These are phyloP conservation scores for Paramecium biaurelia DNA, from an alignment of 73 alveolate species.

Conservation along the genomic window DNA sequence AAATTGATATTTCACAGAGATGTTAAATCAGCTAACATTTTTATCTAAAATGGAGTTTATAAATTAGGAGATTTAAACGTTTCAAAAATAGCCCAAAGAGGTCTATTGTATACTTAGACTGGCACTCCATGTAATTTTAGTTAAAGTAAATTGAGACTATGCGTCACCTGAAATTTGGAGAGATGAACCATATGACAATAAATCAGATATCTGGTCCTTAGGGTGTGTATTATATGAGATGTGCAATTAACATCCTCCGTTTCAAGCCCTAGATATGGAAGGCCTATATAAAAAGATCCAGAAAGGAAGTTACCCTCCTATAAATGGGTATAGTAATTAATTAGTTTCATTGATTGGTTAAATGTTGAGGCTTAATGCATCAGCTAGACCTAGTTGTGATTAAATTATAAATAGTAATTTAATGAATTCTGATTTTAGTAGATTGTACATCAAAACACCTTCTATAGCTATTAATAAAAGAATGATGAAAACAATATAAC, in stretches of 20 bases:
- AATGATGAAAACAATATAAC: constrained; percentile 44
- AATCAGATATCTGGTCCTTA: constrained; percentile 89
- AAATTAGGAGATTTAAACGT: constrained; percentile 93
- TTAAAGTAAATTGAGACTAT: constrained; percentile 55
- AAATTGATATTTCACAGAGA: constrained; percentile 86
- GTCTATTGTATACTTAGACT: constrained; percentile 88
- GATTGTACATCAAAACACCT: not conserved
- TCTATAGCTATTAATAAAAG: not conserved
- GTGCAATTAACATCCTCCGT: constrained; percentile 85
- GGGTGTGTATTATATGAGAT: constrained; percentile 93
- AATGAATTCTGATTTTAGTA: not conserved
- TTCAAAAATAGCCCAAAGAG: constrained; percentile 80
- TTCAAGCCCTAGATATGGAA: constrained; percentile 83
- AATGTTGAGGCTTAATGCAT: constrained; percentile 56
- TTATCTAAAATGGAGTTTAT: constrained; percentile 75
- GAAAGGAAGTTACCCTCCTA: constrained; percentile 78
- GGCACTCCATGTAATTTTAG: constrained; percentile 82
- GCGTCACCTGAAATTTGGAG: constrained; percentile 94
- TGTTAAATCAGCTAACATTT: constrained; percentile 89
- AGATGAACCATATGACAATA: constrained; percentile 87
- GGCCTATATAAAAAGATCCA: constrained; percentile 78
- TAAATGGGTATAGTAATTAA: constrained; percentile 69
- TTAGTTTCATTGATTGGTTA: constrained; percentile 68
- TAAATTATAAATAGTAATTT: constrained; percentile 11
- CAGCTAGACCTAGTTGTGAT: constrained; percentile 49